These are phyloP conservation scores for Nosema granulosis DNA, from an alignment of 371 early-diverging fungal genomes.

Conservation along the genomic window DNA sequence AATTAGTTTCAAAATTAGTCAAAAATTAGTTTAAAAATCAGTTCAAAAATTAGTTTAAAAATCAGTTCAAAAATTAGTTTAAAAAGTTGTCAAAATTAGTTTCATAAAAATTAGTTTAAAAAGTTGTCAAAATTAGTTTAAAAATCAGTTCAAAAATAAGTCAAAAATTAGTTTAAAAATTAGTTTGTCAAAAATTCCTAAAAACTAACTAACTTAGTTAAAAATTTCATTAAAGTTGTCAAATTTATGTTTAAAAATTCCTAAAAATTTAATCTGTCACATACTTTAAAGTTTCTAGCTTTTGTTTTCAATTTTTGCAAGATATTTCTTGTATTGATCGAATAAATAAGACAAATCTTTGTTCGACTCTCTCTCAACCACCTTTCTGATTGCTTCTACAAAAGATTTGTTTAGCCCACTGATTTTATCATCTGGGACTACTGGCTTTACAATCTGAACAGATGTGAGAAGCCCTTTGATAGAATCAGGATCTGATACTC, in stretches of 20 bases:
- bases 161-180: too few species aligned
- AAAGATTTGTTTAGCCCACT: slow-evolving; percentile 58
- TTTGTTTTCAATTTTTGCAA: slow-evolving; percentile 31
- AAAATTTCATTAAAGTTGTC: too few species aligned
- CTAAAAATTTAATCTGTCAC: too few species aligned
- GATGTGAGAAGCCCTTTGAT: slow-evolving; percentile 36
- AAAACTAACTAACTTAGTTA: too few species aligned
- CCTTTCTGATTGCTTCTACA: slow-evolving; percentile 42
- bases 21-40: too few species aligned
- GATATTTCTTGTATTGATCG: slow-evolving; percentile 52
- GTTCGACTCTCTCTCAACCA: slow-evolving; percentile 44
- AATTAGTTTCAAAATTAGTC: too few species aligned
- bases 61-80: neutral
- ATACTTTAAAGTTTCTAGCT: too few species aligned
- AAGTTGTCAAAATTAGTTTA: neutral
- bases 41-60: neutral
- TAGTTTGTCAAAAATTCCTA: too few species aligned
- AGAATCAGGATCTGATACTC: slow-evolving; percentile 11
- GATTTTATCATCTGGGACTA: slow-evolving; percentile 31
- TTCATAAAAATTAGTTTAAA: neutral
- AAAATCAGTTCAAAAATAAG: neutral
- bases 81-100: neutral
- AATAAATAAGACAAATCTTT: slow-evolving; percentile 52
- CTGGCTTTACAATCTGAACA: slow-evolving; percentile 3
- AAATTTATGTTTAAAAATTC: too few species aligned